Base-by-base conservation (phyloP, 1,284 basidiomycete species). In the Leccinum angustisporum region DNA sequence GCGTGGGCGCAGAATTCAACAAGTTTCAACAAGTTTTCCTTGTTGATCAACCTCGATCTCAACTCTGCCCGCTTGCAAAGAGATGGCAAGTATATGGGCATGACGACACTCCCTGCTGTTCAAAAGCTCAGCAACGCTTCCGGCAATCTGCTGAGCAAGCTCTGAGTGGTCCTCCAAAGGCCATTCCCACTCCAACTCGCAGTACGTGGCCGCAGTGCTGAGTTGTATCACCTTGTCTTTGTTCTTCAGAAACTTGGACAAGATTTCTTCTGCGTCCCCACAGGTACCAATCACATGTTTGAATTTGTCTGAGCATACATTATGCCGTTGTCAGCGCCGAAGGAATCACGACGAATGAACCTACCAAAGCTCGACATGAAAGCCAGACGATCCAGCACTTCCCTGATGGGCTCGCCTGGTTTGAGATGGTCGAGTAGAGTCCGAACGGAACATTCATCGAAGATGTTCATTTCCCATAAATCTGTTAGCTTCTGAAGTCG, bases 351-450 rank as follows among this genome's bases (percentile, higher is more conserved):
- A 33, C 52, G 7, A n/a, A 1, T 10, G 9, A 30, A 11, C 68
- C 21, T 25, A 73, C 72, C 58, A 10, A 73, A 76, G 54, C 63
- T 64, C 2, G 73, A 71, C 67, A 76, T 71, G 61, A 75, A 74
- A 1, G 73, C 69, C 13, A 73, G 56, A 38, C 67, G 70, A n/a
- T 76, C 70, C 5, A 75, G 56, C 7, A 55, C 59, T 2, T 73
- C 69, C 38, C 70, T 27, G 25, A 66, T 64, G 5, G 65, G 58
- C 34, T 61, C 58, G 9, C 60, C 54, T 1, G 43, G 43, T 48
- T 61, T 57, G 56, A 76, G 72, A 56, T 57, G 58, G 13, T 64
- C 58, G 2, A 73, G 59, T 0, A 76, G 57, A 16, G 54, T 63
- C 27, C 48, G 59, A 21, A 74, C 31, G 3, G 66, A 66, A 18